Conservation (phyloP, 2,329 filamentous ascomycete genomes). For the Scedosporium aurantiacum region DNA sequence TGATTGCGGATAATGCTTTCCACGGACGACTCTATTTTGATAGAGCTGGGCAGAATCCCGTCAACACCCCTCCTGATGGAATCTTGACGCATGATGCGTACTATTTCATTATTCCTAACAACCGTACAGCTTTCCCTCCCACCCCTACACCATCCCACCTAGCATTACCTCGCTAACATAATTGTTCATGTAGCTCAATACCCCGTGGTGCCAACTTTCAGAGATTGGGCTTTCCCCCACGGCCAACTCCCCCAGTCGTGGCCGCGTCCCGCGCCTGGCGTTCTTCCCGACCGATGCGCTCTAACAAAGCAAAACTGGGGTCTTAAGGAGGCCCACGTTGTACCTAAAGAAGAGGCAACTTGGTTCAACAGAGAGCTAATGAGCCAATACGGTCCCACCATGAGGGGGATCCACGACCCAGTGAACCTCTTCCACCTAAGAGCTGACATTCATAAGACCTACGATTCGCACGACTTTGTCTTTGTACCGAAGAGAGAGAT, state of each 20-base stretch:
- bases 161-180: background rate
- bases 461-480: background rate
- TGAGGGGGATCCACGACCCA: background rate
- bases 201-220: background rate
- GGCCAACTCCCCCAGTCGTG: background rate
- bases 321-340: background rate
- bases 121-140: background rate
- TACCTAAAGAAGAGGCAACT: background rate
- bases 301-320: background rate
- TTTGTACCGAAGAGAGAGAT: background rate
- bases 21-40: background rate
- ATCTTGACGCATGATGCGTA: background rate
- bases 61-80: background rate
- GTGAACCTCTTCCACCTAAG: background rate
- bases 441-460: background rate
- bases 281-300: background rate
- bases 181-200: background rate
- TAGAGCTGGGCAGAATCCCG: background rate
- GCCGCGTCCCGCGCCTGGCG: background rate
- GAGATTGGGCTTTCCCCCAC: background rate
- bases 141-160: background rate
- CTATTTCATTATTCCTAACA: background rate
- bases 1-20: background rate
- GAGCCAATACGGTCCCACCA: background rate
- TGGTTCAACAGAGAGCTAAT: background rate